Base-by-base conservation (phyloP, 768 basidiomycete genomes). In the Serpula lacrymans region DNA sequence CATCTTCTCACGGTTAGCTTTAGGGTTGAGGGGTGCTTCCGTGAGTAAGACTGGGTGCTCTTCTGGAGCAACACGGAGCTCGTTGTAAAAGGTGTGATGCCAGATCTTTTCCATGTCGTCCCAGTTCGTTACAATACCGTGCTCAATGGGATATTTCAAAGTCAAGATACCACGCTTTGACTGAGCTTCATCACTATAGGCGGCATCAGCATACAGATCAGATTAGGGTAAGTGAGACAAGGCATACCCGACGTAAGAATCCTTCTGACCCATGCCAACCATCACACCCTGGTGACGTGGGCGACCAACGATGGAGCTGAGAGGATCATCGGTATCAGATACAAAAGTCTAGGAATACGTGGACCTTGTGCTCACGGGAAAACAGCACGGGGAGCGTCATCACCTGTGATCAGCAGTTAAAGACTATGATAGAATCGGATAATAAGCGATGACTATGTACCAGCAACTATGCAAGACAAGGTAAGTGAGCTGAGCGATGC, bases 61-160 rank as follows among this genome's bases (percentile, higher is more conserved):
- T 59, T 85, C 83, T 8, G 82, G 82, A 3, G 84, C 83, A 43
- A 84, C 82, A 60, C 84, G 82, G 45, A 85, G 74, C 55, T 84
- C 84, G 55, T 85, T 84, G 69, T 84, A 94, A 69, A 94, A 95
- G 23, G 92, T 93, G 74, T 94, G 91, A 65, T 93, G 90, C 91
- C 91, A 95, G 64, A 94, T 94, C 72, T 94, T 93, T 74, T 95
- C 93, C 91, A 94, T 94, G 68, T 94, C 92, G 57, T 94, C 93
- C 93, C 93, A 96, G 81, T 96, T 93, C 66, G 91, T 93, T 63
- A 95, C 88, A 59, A 91, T 86, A 67, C 89, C 88, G 70, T 91
- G 89, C 64, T 92, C 88, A 53, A 91, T 91, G 38, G 89, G 92
- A 71, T 95, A 91, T 70, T 93, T 92, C 55, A 95, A 69, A 33